Base-by-base conservation (phyloP, 1,284 basidiomycete genomes). In the Porphyrellus sp. region DNA sequence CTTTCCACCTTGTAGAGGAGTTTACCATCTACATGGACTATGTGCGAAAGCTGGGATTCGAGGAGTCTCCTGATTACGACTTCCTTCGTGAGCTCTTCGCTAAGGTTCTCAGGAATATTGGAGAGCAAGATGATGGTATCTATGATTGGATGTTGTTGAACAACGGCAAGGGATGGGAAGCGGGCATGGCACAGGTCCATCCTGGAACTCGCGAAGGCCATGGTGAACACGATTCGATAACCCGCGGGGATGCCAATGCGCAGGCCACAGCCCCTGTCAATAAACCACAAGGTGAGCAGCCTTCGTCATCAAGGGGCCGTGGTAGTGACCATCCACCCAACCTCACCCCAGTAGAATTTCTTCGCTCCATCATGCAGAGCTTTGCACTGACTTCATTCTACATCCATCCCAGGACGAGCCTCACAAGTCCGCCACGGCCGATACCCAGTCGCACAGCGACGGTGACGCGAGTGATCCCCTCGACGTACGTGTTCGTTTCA, bases 121-220 rank as follows among this genome's bases (percentile, higher is more conserved):
- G 91, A 54, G 96, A 98, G 70, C 78, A 82, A 34, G 96, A 99
- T 60, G 96, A 99, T 70, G 89, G 91, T 33, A 76, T 95, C 12
- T 98, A 93, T 65, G 97, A 99, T 69, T 99, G 97, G 96, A 98
- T 94, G 89, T 69, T 93, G 44, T 77, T 99, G 54, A 97, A 98
- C 72, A 82, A 79, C 42, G 89, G 89, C 56, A 91, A 90, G 67
- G 91, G 91, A 38, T 92, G 90, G 89, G 89, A 93, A 75, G 86
- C 85, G n/a, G 76, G 82, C 54, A 82, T 79, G 51, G 73, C 71
- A 3, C 77, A 83, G 59, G 75, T 79, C 7, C 80, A 85, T 51
- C 70, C 74, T 40, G 65, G 72, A 41, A 68, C 71, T 46, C 72
- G 71, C 39, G 77, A 81, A 55, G 74, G 75, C 25, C 64, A 74